phyloP scores from a whole-genome alignment of 305 asterid species.

The Solanum hybrid region DNA sequence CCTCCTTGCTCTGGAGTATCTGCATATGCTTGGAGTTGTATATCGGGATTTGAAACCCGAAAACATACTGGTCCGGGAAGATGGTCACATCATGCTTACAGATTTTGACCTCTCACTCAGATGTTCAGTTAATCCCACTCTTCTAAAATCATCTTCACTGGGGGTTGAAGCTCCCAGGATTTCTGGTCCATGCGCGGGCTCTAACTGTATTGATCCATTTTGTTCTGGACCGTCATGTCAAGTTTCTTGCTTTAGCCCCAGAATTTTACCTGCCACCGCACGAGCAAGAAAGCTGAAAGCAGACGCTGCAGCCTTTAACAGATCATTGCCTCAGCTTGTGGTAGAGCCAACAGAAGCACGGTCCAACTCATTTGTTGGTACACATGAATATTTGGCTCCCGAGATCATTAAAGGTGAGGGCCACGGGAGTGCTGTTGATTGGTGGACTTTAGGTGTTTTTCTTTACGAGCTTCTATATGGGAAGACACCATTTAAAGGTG shows the following conservation, averaged over 20 bases:
- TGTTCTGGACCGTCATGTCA: slow-evolving; percentile 78
- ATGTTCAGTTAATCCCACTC: slow-evolving; percentile 80
- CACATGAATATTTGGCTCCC: slow-evolving; percentile 91
- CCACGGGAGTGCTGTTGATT: slow-evolving; percentile 95
- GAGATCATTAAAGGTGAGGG: slow-evolving; percentile 95
- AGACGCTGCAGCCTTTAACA: slow-evolving; percentile 32
- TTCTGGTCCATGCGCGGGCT: slow-evolving; percentile 87
- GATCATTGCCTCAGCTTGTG: slow-evolving; percentile 72
- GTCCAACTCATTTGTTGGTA: slow-evolving; percentile 92
- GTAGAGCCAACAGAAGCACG: slow-evolving; percentile 93
- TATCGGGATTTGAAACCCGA: slow-evolving; percentile 93
- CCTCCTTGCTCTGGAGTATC: slow-evolving; percentile 82
- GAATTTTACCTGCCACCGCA: slow-evolving; percentile 44
- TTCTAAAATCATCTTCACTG: slow-evolving; percentile 38
- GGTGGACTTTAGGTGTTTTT: slow-evolving; percentile 92
- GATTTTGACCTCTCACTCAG: slow-evolving; percentile 89
- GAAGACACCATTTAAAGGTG: slow-evolving; percentile 83
- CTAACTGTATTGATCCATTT: slow-evolving; percentile 92
- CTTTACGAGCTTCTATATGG: slow-evolving; percentile 88
- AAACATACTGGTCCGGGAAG: slow-evolving; percentile 82
- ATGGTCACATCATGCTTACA: slow-evolving; percentile 92
- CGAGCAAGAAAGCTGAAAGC: slow-evolving; percentile 48
- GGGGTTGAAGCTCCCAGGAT: slow-evolving; percentile 56
- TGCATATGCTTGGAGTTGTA: slow-evolving; percentile 91
- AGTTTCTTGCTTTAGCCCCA: slow-evolving; percentile 83